phyloP scores from a whole-genome alignment of 441 rosid genomes.

The Bruguiera hainesii region DNA sequence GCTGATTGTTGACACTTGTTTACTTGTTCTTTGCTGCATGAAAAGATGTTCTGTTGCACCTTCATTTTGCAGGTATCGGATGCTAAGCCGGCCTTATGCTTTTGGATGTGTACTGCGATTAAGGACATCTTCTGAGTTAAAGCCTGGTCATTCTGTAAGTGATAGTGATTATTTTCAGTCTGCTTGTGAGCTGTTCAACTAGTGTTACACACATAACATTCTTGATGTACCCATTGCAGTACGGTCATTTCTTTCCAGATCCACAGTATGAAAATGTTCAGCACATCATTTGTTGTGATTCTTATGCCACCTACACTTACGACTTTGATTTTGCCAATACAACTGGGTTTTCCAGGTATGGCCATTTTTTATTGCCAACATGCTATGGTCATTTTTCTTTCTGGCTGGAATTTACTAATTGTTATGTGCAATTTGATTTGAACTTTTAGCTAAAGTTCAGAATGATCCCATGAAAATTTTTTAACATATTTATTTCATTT shows the following conservation, averaged over 20 bases:
- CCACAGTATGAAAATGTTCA: conserved; percentile 98
- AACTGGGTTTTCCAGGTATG: conserved; percentile 83
- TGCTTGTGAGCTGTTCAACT: not conserved
- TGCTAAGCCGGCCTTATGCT: conserved; percentile 94
- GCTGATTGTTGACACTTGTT: not conserved
- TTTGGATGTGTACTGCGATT: conserved; percentile 83
- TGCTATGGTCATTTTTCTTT: conserved; percentile 5
- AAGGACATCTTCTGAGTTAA: conserved; percentile 93
- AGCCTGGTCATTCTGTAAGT: conserved; percentile 87
- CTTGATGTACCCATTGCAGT: conserved; percentile 49
- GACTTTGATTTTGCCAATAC: conserved; percentile 85
- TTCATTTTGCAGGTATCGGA: conserved; percentile 60
- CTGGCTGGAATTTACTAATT: too few species aligned
- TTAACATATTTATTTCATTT: too few species aligned
- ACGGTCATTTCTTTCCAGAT: conserved; percentile 97
- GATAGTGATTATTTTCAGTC: conserved; percentile 10
- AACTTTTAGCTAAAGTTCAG: too few species aligned
- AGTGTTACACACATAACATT: conserved; percentile 3
- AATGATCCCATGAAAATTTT: too few species aligned
- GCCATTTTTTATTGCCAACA: not conserved
- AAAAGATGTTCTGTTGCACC: conserved; percentile 1
- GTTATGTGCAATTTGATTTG: too few species aligned
- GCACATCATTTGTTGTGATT: conserved; percentile 96
- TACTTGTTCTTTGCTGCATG: not conserved
- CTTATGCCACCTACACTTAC: conserved; percentile 92